Base-by-base conservation (phyloP, 192 early-diverging fungal species). In the Neocallimastix lanati region DNA sequence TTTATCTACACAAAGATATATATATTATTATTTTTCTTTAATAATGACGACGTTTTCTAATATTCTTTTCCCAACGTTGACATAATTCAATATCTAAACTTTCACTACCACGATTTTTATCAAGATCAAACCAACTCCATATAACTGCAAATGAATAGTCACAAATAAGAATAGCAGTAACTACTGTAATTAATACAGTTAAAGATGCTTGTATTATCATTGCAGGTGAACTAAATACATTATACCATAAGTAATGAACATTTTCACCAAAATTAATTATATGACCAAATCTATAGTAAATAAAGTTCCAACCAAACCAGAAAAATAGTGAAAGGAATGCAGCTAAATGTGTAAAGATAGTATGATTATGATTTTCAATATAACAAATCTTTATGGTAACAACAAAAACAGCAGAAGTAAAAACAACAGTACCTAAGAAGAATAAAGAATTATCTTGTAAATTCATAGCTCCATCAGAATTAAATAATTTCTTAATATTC, bases 331-430 rank as follows among this genome's bases (percentile, higher is more conserved):
- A 86, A 37, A 88, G 33, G 4, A 89, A 76, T 9, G 90, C 88
- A 37, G 88, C 88, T 76, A 88, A 14, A 77, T 92, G 91, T 29
- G 92, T 86, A 15, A 91, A 83, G 28, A 87, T 78, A 25, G 88
- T 86, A 87, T 89, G 89, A 37, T 90, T 88, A 77, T 90, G 92
- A 36, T 87, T 87, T 80, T 93, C 92, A 21, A 93, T 77, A 35
- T 92, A 93, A 11, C 90, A 89, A 67, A 93, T 88, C 83, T 93
- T 92, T 79, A 92, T 79, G 2, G 92, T 93, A 2, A 92, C 92
- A 4, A 91, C 84, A 35, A 93, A 78, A 4, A 93, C 88, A 83
- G 91, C 86, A 36, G 86, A 87, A 28, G 88, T 83, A 81, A 89
- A 93, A 4, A 90, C 84, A 13, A 85, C 81, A 29, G 92, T 79